Evolutionary conservation across 306 rosid species (phyloP), one percentile per base, ranked within the genome.

Genomic region (Prunus fruticosa): DNA sequence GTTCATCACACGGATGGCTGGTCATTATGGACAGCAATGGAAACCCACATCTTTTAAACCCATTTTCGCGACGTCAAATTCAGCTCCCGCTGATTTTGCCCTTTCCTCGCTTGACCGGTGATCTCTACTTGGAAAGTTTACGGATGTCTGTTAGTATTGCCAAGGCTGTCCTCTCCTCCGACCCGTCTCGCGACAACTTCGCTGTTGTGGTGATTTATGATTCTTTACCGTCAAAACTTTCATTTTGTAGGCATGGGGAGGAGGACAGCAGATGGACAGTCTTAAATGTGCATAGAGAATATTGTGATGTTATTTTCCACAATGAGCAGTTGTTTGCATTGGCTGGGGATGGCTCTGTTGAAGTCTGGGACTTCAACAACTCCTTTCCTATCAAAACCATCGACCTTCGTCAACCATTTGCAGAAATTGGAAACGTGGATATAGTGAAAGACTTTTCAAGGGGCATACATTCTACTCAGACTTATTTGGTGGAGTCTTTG

Each of bases 401-500:
- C 16, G 41, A 49, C 10, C 46, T 60, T 50, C n/a, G 23, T 60
- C 64, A 28, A 10, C 53, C 71, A 1, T 41, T 5, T 11, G 3
- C 7, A 6, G 8, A 8, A 7, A 38, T 19, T 13, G 27, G 45
- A 6, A 16, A 22, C 1, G 47, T 5, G 15, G 61, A 32, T 23
- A 8, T 60, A 25, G 11, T 13, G 2, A 23, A 18, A 2, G 32
- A 45, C 28, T 57, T 77, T 3, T 57, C 51, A 3, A 6, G 5
- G 5, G 25, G 20, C 8, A 63, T n/a, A 19, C 47, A 22, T 47
- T 58, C 23, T 1, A 9, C 18, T 27, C 25, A n/a, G 8, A 23
- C 6, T n/a, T 69, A 58, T 27, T 78, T 78, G 76, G 76, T 70
- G 54, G 76, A 78, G 66, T 70, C 71, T 2, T 45, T 28, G 70